Evolutionary conservation across 2,329 filamentous ascomycete species (phyloP).

Genomic region (Neopestalotiopsis rosae): DNA sequence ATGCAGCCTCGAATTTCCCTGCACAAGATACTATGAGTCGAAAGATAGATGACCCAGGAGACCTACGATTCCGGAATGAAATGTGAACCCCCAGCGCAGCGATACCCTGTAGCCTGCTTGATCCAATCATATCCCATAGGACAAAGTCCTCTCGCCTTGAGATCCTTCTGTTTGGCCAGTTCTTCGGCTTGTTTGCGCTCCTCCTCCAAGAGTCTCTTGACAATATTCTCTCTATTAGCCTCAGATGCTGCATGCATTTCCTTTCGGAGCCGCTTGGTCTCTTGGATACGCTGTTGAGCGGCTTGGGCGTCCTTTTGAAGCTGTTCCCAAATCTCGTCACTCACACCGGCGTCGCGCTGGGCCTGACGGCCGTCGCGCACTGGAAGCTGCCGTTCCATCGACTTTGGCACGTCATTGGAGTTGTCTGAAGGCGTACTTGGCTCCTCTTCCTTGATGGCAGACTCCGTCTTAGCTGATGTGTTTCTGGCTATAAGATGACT

Average conservation of each 20-base stretch:
- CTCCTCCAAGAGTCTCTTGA: conserved; percentile 42
- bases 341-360: conserved; percentile 61
- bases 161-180: conserved; percentile 42
- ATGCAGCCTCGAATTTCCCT: too few species aligned
- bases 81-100: conserved; percentile 67
- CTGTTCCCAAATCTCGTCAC: conserved; percentile 65
- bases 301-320: conserved; percentile 37
- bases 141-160: conserved; percentile 62
- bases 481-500: too few species aligned
- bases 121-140: conserved; percentile 65
- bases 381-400: not conserved
- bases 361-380: conserved; percentile 13
- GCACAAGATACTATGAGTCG: too few species aligned
- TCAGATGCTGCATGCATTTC: conserved; percentile 28
- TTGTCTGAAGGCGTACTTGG: not conserved
- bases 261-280: conserved; percentile 39
- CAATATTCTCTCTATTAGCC: conserved; percentile 41
- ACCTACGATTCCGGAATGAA: conserved; percentile 41
- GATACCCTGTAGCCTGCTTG: conserved; percentile 60
- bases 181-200: conserved; percentile 44
- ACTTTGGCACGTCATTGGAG: conserved; percentile 21
- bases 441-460: not conserved
- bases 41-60: too few species aligned
- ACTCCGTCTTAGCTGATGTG: not conserved
- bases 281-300: conserved; percentile 37